Conservation (phyloP, 1,139 yeast genomes). For the Wickerhamiella pararugosa region DNA sequence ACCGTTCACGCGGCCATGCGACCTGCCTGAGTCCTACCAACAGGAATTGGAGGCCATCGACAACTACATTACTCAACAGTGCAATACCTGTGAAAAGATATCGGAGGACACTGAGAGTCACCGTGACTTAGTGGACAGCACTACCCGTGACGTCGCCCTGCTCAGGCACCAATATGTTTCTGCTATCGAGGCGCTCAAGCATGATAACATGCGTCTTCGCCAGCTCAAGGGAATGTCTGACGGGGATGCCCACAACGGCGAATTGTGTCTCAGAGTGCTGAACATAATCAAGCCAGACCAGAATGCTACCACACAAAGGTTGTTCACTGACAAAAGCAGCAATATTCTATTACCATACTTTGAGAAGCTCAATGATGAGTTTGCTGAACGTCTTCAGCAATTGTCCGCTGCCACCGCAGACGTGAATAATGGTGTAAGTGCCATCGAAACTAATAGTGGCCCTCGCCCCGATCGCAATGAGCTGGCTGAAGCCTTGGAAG, state of each 20-base stretch:
- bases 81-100: conserved; percentile 64
- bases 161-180: conserved; percentile 47
- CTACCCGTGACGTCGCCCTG: conserved; percentile 74
- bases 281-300: conserved; percentile 32
- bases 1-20: conserved; percentile 77
- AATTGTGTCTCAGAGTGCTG: conserved; percentile 49
- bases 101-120: conserved; percentile 51
- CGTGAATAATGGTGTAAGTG: conserved; percentile 62
- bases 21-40: conserved; percentile 60
- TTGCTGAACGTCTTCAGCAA: conserved; percentile 45
- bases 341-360: conserved; percentile 41
- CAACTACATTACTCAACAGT: conserved; percentile 70
- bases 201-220: conserved; percentile 42
- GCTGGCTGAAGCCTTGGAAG: conserved; percentile 53
- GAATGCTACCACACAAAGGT: conserved; percentile 9
- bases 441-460: conserved; percentile 36
- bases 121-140: conserved; percentile 53
- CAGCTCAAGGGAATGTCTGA: conserved; percentile 31
- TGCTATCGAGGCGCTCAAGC: conserved; percentile 53
- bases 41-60: conserved; percentile 72
- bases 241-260: conserved; percentile 38
- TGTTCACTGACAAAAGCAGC: conserved; percentile 11
- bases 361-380: conserved; percentile 35
- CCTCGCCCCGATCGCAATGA: conserved; percentile 26
- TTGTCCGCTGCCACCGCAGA: conserved; percentile 39